Conservation (phyloP, 306 rosid species). For the Inga laurina region DNA sequence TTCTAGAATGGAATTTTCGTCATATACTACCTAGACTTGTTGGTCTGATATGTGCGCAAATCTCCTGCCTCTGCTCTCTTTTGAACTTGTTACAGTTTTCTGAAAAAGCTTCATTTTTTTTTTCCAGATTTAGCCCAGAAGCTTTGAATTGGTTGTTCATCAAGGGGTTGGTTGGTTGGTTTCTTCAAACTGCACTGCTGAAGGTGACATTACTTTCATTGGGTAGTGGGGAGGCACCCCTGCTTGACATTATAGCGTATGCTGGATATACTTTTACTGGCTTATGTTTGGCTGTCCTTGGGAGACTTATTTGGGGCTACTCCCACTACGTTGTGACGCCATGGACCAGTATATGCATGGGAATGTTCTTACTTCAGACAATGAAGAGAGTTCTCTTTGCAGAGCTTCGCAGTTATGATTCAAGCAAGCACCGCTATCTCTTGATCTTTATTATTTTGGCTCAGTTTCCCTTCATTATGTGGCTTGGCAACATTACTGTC, state of each 20-base stretch:
- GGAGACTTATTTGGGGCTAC: constrained; percentile 51
- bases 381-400: constrained; percentile 81
- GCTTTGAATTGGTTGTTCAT: constrained; percentile 77
- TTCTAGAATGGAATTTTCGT: background rate
- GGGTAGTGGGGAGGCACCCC: constrained; percentile 78
- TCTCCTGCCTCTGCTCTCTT: background rate
- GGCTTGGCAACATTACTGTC: constrained; percentile 73
- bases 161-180: constrained; percentile 75
- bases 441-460: constrained; percentile 68
- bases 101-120: constrained; percentile 4
- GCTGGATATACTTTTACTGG: constrained; percentile 67
- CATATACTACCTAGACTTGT: background rate
- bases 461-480: constrained; percentile 64
- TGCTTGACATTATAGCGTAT: constrained; percentile 69
- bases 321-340: constrained; percentile 63
- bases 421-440: constrained; percentile 69
- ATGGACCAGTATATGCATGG: constrained; percentile 70
- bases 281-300: constrained; percentile 62
- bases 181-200: constrained; percentile 56
- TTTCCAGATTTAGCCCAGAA: constrained; percentile 65
- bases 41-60: background rate
- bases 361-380: constrained; percentile 71
- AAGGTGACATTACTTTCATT: constrained; percentile 56
- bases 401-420: constrained; percentile 68
- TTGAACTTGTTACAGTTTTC: background rate